Percentiles rank a stretch among this genome's conserved stretches.
Conservation (phyloP, 345 rosid species). For the Eucalyptus sideroxylon region DNA sequence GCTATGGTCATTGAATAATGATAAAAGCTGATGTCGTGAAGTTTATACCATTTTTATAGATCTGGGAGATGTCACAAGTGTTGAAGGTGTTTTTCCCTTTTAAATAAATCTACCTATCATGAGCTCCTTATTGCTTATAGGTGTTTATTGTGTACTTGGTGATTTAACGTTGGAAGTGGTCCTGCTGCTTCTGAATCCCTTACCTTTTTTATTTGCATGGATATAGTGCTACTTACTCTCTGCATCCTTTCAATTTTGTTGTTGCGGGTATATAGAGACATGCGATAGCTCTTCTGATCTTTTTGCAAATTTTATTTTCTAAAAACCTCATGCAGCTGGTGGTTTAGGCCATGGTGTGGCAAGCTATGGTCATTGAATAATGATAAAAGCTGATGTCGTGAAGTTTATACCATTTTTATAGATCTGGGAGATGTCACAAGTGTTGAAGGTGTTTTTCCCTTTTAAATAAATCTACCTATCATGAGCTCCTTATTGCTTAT, state of each 20-base stretch:
- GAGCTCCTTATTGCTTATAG: not conserved
- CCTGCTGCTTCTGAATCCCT: not conserved
- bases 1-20: not conserved
- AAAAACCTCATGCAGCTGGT: constrained; percentile 65
- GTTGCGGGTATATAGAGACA: not conserved
- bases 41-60: not conserved
- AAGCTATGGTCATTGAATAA: not conserved
- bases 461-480: not conserved
- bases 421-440: not conserved
- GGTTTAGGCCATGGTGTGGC: constrained; percentile 99
- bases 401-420: not conserved
- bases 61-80: not conserved
- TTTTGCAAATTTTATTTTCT: not conserved
- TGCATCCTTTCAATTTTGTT: not conserved
- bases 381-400: not conserved
- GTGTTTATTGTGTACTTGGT: not conserved
- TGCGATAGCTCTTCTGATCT: not conserved
- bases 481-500: not conserved
- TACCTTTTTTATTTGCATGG: not conserved
- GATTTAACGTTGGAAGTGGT: not conserved
- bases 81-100: not conserved
- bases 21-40: not conserved
- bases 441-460: not conserved
- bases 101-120: not conserved
- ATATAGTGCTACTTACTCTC: not conserved